Evolutionary conservation across 2,329 filamentous ascomycete genomes (phyloP).

Genomic region (Aspergillus arachidicola): DNA sequence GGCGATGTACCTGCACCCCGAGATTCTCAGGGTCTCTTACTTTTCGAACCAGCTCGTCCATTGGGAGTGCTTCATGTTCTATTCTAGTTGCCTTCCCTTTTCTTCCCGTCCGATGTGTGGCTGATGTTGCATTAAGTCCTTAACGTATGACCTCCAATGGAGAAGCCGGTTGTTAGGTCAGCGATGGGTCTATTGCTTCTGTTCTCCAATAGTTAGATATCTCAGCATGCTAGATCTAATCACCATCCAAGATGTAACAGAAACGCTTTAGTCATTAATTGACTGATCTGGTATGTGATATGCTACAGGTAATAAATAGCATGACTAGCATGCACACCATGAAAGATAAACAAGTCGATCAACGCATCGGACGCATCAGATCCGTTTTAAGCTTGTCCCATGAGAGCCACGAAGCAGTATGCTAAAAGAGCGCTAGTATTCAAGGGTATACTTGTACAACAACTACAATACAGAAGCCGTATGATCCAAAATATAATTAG

Average conservation of each 20-base stretch:
- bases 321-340: not conserved
- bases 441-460: slow-evolving; percentile 33
- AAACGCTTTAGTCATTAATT: not conserved
- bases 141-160: not conserved
- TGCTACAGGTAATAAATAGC: not conserved
- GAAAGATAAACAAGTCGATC: not conserved
- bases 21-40: not conserved
- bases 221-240: not conserved
- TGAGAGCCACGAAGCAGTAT: not conserved
- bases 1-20: not conserved
- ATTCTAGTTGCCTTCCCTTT: not conserved
- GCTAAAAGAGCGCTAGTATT: slow-evolving; percentile 18
- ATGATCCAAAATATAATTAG: slow-evolving; percentile 6
- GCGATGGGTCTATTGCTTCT: not conserved
- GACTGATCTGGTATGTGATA: slow-evolving; percentile 1
- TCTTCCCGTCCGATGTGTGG: not conserved
- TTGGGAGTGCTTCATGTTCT: not conserved
- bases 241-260: not conserved
- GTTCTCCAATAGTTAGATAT: not conserved
- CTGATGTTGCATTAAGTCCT: not conserved
- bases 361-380: not conserved
- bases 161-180: not conserved
- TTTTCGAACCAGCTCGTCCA: not conserved
- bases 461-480: slow-evolving; percentile 25
- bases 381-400: not conserved